Base-by-base conservation (phyloP, 148 eudicot genomes). In the Rhododendron simsii region DNA sequence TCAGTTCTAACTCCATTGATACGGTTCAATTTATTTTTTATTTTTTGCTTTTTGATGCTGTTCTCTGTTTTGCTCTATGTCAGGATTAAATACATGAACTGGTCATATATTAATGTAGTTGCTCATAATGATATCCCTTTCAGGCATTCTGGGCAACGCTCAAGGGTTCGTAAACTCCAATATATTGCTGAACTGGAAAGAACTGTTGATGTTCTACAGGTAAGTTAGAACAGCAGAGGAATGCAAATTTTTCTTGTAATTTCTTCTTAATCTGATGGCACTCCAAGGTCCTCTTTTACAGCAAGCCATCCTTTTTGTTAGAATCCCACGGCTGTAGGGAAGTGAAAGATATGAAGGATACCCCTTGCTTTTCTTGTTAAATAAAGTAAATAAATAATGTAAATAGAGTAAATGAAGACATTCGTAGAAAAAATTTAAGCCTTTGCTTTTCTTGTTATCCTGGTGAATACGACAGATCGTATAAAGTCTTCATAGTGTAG, bases 151-250 rank as follows among this genome's bases (percentile, higher is more conserved):
- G 95, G 96, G 73, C 98, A 93, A 86, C 90, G 95, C 45, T 92
- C 96, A 85, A 91, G 98, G 85, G 94, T 91, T 79, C 91, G 96
- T 20, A 95, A 95, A 86, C 92, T 95, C 84, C 96, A 95, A 87
- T 91, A 95, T 86, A 95, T 95, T 76, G 91, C 95, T 79, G 92
- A 95, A 88, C 91, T 95, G 30, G 98, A 95, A 91, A 95, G 89
- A 88, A 92, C 95, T 85, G 94, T 92, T 55, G 87, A 91, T 23
- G 81, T 59, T 69, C 87, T 91, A 84, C 93, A 95, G 96, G 96
- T 95, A 90, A 55, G 75, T 44, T n/a, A 26, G 30, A 84, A 83
- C 53, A 51, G 21, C n/a, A 41, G 35, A 35, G 8, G 76, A 33
- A n/a, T 55, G 76, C 20, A 80, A 44, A 51, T 4, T 11, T 65